Conservation (phyloP, 129 eudicot genomes). For the Daucus carota region DNA sequence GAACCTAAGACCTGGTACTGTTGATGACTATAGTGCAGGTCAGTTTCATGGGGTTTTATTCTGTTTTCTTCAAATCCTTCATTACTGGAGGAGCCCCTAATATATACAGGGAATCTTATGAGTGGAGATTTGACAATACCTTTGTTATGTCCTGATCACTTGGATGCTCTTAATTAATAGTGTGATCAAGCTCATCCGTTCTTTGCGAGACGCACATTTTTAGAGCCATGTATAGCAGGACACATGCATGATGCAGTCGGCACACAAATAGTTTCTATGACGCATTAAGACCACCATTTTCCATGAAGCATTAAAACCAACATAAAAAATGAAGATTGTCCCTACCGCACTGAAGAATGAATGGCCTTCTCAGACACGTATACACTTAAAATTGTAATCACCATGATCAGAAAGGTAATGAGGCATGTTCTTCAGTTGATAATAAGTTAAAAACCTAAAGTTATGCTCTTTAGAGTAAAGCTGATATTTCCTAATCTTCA, state of each 20-base stretch:
- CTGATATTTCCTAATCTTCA: background rate
- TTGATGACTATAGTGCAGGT: background rate
- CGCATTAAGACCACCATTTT: background rate
- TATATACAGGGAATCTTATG: background rate
- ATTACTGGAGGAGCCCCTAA: background rate
- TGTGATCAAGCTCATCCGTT: conserved; percentile 1
- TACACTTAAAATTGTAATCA: background rate
- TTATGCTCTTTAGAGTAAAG: background rate
- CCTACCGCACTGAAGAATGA: background rate
- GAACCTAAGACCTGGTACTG: background rate
- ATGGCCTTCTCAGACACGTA: background rate
- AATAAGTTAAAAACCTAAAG: background rate
- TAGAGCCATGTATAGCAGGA: background rate
- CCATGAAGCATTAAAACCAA: background rate
- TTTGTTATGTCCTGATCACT: background rate
- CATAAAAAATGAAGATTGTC: background rate
- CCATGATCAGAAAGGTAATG: background rate
- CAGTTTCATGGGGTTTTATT: background rate
- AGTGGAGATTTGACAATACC: background rate
- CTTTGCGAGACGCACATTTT: background rate
- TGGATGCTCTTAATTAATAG: background rate
- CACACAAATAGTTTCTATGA: background rate
- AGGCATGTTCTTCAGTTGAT: background rate
- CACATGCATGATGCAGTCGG: background rate
- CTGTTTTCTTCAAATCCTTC: background rate